These are phyloP conservation scores for Balansia obtecta DNA, from an alignment of 2,329 filamentous ascomycete species.

Conservation along the genomic window DNA sequence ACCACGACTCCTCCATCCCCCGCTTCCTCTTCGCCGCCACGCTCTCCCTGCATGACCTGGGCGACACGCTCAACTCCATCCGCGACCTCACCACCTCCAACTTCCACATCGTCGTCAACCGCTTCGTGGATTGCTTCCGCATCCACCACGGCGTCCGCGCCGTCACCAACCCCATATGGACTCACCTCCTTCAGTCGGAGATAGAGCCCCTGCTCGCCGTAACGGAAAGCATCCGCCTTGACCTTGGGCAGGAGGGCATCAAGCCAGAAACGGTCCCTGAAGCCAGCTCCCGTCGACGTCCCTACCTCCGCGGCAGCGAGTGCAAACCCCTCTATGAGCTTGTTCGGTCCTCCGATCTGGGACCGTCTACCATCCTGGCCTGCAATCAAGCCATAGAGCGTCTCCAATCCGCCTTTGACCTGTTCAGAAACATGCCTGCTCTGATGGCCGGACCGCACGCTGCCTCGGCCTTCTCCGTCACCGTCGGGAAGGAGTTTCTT, in stretches of 20 bases:
- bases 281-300: neutral
- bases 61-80: conserved; percentile 29
- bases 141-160: conserved; percentile 30
- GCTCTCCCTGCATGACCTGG: conserved; percentile 34
- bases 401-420: conserved; percentile 23
- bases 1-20: conserved; percentile 19
- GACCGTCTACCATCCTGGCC: conserved; percentile 14
- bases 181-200: conserved; percentile 22
- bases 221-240: conserved; percentile 7
- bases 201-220: conserved; percentile 17
- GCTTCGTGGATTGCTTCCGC: conserved; percentile 27
- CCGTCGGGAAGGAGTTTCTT: conserved; percentile 20
- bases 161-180: conserved; percentile 22
- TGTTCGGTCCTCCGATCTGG: conserved; percentile 20
- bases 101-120: conserved; percentile 27
- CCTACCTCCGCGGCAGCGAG: conserved; percentile 8
- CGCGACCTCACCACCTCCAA: conserved; percentile 8
- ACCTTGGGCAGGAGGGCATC: neutral
- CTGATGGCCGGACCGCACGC: conserved; percentile 16
- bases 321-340: conserved; percentile 16
- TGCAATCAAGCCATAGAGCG: conserved; percentile 17
- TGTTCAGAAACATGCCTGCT: conserved; percentile 15
- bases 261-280: neutral
- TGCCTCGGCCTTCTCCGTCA: conserved; percentile 20
- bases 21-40: conserved; percentile 32